Conservation (phyloP, 352 stramenopile species). For the Pythium monospermum region DNA sequence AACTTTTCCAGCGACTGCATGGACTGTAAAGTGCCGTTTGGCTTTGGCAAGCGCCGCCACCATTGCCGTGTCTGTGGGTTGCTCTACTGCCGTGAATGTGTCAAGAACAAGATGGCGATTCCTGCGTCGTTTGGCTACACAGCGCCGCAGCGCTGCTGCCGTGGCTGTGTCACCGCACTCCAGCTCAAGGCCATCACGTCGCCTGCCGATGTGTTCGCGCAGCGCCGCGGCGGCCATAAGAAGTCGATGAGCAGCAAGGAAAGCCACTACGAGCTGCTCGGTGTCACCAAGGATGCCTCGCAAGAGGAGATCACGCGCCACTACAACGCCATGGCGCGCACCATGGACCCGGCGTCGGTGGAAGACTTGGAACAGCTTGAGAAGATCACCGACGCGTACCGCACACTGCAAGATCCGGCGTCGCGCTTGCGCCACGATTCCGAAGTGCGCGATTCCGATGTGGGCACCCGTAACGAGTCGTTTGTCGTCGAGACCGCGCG, state of each 20-base stretch:
- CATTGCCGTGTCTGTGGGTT: slow-evolving; percentile 83
- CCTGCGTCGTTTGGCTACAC: slow-evolving; percentile 78
- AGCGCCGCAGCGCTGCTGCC: slow-evolving; percentile 69
- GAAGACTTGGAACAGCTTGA: slow-evolving; percentile 68
- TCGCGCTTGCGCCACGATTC: slow-evolving; percentile 56
- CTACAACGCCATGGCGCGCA: slow-evolving; percentile 67
- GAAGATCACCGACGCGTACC: slow-evolving; percentile 77
- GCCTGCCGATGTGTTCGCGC: slow-evolving; percentile 79
- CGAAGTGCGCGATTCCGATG: slow-evolving; percentile 48
- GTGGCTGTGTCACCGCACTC: slow-evolving; percentile 75
- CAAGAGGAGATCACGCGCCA: slow-evolving; percentile 71
- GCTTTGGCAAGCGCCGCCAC: slow-evolving; percentile 77
- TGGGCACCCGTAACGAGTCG: slow-evolving; percentile 33
- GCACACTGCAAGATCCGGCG: slow-evolving; percentile 61
- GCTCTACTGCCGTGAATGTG: slow-evolving; percentile 75
- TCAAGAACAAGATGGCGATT: slow-evolving; percentile 83
- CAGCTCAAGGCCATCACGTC: slow-evolving; percentile 85
- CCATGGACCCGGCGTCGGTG: slow-evolving; percentile 54
- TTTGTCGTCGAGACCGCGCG: slow-evolving; percentile 73
- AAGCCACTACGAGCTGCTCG: slow-evolving; percentile 66
- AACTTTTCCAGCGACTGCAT: slow-evolving; percentile 86
- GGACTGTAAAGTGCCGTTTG: slow-evolving; percentile 82
- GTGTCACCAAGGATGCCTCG: slow-evolving; percentile 57
- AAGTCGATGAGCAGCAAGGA: slow-evolving; percentile 39
- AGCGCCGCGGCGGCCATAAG: slow-evolving; percentile 53